Base-by-base conservation (phyloP, 1,139 yeast species). In the Protomyces pachydermus region DNA sequence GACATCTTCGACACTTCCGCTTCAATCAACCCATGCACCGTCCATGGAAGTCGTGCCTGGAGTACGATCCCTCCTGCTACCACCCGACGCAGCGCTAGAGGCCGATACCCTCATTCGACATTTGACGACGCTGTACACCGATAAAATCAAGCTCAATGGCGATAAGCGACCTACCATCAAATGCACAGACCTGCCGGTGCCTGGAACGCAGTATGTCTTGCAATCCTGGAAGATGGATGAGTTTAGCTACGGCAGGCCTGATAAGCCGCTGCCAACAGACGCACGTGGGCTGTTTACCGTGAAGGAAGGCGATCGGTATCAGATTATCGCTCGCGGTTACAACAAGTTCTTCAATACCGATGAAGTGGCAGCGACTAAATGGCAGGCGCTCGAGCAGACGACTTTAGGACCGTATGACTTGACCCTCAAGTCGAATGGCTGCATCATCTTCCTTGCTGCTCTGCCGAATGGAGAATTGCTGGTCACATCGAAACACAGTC, bases 341-440 rank as follows among this genome's bases (percentile, higher is more conserved):
- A 95, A 95, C 75, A 95, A 95, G 76, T 95, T 95, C 74, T 95
- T 91, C 81, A 91, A 88, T 72, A 79, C 90, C 10, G 82, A 80
- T 65, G 98, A 95, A 72, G 80, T 82, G 1, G 70, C 77, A 0
- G 70, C 70, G 2, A 87, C 96, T 0, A 52, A 68, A 63, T 79
- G 84, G 78, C 77, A 75, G 0, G 72, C 73, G 69, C 74, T 91
- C 32, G 71, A 73, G 45, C 65, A 70, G 1, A 72, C 79, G 25
- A 86, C 95, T 0, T 38, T 51, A 0, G 97, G 97, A 0, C 97
- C 97, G 0, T 93, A 87, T 73, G 84, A 82, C 20, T 81, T 91
- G 3, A 85, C 97, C 0, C 79, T 87, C 50, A 93, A 93, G 73
- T 96, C 95, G 66, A 95, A 93, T 72, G 99, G 99, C 0, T 93